These are phyloP conservation scores for Aspergillus proliferans DNA, from an alignment of 2,329 filamentous ascomycete genomes.

Conservation along the genomic window DNA sequence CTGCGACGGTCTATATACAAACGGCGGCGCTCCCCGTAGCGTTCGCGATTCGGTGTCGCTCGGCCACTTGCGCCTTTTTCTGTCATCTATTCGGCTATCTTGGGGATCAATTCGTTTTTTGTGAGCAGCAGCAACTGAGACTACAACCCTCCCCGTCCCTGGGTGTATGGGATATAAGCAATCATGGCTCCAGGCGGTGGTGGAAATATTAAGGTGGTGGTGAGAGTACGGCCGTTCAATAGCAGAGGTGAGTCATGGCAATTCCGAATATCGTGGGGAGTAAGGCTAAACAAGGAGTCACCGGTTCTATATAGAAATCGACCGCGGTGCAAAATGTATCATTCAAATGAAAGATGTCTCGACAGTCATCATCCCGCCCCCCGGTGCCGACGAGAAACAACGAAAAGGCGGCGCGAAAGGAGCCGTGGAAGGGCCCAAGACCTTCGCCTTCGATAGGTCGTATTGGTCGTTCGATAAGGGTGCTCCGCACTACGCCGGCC, in stretches of 20 bases:
- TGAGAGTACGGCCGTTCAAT: conserved; percentile 93
- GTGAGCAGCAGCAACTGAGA: conserved; percentile 6
- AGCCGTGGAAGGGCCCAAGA: conserved; percentile 63
- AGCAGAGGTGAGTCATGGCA: conserved; percentile 62
- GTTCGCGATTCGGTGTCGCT: conserved; percentile 25
- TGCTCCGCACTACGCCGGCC: conserved; percentile 77
- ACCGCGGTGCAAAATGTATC: conserved; percentile 89
- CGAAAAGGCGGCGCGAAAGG: conserved; percentile 55
- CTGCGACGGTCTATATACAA: conserved; percentile 10
- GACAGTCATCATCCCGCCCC: conserved; percentile 73
- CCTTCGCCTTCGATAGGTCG: conserved; percentile 91
- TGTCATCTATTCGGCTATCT: background rate
- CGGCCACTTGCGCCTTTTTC: conserved; percentile 3
- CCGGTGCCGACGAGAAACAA: conserved; percentile 50
- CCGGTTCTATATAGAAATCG: conserved; percentile 60
- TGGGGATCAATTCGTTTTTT: conserved; percentile 11
- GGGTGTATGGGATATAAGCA: conserved; percentile 32
- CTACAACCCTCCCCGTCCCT: background rate
- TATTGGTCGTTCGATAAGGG: conserved; percentile 95
- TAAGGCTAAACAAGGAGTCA: conserved; percentile 19
- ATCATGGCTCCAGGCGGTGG: conserved; percentile 66
- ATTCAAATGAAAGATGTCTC: conserved; percentile 93
- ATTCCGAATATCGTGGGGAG: background rate
- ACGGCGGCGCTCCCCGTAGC: conserved; percentile 27
- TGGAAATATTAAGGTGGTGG: conserved; percentile 99